Conservation (phyloP, 139 green algal genomes). For the Chlorella vulgaris region DNA sequence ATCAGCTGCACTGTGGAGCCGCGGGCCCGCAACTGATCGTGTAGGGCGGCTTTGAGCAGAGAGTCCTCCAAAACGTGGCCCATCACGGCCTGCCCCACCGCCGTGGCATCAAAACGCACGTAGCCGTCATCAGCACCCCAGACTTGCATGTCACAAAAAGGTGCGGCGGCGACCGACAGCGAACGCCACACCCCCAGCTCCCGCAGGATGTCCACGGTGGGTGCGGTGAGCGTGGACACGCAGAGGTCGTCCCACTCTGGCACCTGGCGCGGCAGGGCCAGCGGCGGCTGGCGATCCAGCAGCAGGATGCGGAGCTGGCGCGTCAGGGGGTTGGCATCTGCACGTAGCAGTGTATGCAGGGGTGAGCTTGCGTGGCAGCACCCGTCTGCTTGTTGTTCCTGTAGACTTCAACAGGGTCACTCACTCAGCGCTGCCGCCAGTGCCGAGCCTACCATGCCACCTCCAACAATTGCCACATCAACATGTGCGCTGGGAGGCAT, state of each 20-base stretch:
- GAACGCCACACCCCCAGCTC: not conserved
- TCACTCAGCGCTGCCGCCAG: conserved; percentile 9
- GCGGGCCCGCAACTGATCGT: not conserved
- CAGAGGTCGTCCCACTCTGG: not conserved
- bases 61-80: not conserved
- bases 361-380: not conserved
- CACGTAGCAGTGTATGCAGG: not conserved
- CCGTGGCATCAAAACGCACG: not conserved
- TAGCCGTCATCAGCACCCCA: not conserved
- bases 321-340: conserved; percentile 15
- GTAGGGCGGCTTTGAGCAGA: not conserved
- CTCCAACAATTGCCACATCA: conserved; percentile 12
- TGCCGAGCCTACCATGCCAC: not conserved
- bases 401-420: too few relatives aligned
- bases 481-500: not conserved
- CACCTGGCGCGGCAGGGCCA: not conserved
- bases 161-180: not conserved
- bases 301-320: not conserved
- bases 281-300: not conserved
- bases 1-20: not conserved
- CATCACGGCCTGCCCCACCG: not conserved
- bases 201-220: not conserved
- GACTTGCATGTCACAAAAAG: conserved; percentile 7
- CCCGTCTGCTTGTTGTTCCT: too few relatives aligned
- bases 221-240: not conserved